Evolutionary conservation across 768 basidiomycete genomes (phyloP), one percentile per base, ranked within the genome.

Genomic region (Serpula lacrymans): DNA sequence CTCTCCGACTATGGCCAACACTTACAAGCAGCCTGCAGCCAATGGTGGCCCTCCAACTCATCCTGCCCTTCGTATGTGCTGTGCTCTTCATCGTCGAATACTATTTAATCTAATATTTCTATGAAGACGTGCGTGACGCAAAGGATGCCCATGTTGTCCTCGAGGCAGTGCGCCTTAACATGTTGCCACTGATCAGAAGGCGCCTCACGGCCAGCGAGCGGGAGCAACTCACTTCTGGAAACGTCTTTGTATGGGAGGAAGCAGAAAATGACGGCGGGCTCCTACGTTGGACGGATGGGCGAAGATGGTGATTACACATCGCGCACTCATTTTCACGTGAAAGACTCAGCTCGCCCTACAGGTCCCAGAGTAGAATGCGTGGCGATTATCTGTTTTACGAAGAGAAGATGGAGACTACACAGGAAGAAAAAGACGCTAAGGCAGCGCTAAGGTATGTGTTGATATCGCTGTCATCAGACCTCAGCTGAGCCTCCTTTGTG

Each of bases 211-310:
- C 79, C 3, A 77, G 65, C 43, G 86, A 89, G 55, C 69, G 86
- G 31, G 84, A 85, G 24, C 77, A 81, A 29, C 67, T 89, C 4
- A 57, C 57, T 27, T 84, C 84, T 37, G 87, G 87, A 2, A 84
- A 88, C 45, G 75, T 89, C 29, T 89, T 87, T 51, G 87, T 89
- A 27, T 89, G 87, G 87, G 86, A 89, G 51, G 87, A 89, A 58
- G 83, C 84, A 3, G 85, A 84, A 48, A 70, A 75, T 37, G 86
- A 86, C 35, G 82, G 82, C 35, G 80, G 78, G 6, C 39, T 61
- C 6, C 67, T 88, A 42, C 73, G 87, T 18, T 88, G 87, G 87
- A 89, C 87, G 13, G 87, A 89, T 55, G 87, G 87, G 11, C 70
- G 84, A 47, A 68, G 87, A 64, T 89, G 87, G 87, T 80, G 58